A percentile compares a stretch with the other conserved stretches of the same genome.
phyloP scores from a whole-genome alignment of 2,329 filamentous ascomycete species.

The Colletotrichum sp. region DNA sequence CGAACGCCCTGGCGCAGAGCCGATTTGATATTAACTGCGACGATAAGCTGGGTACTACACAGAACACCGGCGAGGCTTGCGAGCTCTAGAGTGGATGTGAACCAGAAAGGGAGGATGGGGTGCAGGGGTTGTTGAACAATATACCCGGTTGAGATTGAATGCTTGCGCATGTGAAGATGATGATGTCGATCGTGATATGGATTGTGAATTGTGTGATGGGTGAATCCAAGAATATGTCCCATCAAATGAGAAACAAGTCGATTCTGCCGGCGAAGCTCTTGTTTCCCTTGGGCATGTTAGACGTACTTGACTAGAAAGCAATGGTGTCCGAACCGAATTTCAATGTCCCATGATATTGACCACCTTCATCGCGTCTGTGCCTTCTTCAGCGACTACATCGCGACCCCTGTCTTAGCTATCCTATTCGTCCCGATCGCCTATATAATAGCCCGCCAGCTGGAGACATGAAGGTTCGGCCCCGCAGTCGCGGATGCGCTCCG shows the following conservation, averaged over 20 bases:
- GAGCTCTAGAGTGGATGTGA: not conserved
- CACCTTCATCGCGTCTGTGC: no score
- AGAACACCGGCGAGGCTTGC: not conserved
- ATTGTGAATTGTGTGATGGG: no score
- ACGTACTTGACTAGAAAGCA: no score
- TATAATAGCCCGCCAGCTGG: not conserved
- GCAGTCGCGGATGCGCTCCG: not conserved
- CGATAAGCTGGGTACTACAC: not conserved
- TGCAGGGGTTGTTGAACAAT: not conserved
- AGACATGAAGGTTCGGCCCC: not conserved
- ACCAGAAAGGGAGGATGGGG: no score
- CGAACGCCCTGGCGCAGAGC: not conserved
- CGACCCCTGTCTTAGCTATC: no score
- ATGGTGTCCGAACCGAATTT: no score
- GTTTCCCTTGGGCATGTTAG: no score
- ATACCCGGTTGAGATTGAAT: not conserved
- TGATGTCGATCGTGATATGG: not conserved
- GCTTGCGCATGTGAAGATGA: not conserved
- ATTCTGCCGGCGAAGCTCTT: no score
- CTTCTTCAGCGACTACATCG: no score
- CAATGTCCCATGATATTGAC: no score
- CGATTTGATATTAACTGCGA: slow-evolving; percentile 1
- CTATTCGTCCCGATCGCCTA: not conserved
- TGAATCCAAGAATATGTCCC: no score
- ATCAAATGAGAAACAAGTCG: not conserved